phyloP scores from a whole-genome alignment of 371 early-diverging fungal genomes.

The Nematocida sp. region DNA sequence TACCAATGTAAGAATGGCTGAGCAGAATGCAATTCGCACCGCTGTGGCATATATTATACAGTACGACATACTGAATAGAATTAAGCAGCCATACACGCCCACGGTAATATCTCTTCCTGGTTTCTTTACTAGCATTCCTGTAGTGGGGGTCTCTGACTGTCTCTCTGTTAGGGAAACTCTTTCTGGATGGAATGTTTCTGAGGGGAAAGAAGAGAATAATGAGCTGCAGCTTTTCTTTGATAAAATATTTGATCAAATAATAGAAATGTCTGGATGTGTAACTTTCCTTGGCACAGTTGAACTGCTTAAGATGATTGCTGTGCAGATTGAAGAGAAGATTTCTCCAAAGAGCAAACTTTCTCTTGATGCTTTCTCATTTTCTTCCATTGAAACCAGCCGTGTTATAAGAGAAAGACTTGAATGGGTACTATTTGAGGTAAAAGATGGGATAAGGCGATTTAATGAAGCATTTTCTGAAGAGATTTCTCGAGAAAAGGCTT shows the following conservation, averaged over 20 bases:
- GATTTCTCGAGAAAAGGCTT: slow-evolving; percentile 21
- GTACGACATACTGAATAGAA: slow-evolving; percentile 17
- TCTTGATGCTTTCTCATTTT: not conserved
- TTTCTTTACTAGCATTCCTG: not conserved
- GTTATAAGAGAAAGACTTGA: slow-evolving; percentile 4
- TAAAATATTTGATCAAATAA: not conserved
- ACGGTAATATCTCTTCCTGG: not conserved
- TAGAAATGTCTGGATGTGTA: not conserved
- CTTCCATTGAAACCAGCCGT: not conserved
- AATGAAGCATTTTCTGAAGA: slow-evolving; percentile 13
- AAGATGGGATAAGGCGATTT: slow-evolving; percentile 24
- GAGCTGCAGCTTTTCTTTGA: not conserved
- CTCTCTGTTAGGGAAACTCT: slow-evolving; percentile 17
- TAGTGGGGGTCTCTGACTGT: slow-evolving; percentile 30
- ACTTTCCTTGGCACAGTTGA: slow-evolving; percentile 15
- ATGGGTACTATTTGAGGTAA: slow-evolving; percentile 13
- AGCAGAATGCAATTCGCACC: not conserved
- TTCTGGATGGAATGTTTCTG: slow-evolving; percentile 5
- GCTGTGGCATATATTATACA: slow-evolving; percentile 21
- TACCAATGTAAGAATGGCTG: slow-evolving; percentile 4
- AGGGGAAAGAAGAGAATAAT: slow-evolving; percentile 3
- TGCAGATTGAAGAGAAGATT: not conserved
- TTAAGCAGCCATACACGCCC: slow-evolving; percentile 23
- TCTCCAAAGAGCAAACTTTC: not conserved
- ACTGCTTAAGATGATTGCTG: not conserved